Evolutionary conservation across 2,329 filamentous ascomycete genomes (phyloP).

Genomic region (Dactylellina cionopaga): DNA sequence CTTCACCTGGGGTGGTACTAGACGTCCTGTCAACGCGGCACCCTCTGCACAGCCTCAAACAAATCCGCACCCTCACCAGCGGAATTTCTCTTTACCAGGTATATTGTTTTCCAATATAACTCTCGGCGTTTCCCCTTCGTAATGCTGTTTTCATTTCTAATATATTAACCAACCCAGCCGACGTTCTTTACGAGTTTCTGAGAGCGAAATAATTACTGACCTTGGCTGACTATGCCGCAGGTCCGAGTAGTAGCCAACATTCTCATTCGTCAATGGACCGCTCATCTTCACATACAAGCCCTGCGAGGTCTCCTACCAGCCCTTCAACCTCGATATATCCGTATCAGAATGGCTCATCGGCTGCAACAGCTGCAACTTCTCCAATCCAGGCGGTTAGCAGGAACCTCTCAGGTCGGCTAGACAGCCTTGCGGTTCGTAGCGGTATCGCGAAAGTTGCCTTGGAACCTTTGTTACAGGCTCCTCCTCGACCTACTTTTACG

Average conservation of each 20-base stretch:
- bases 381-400: conserved; percentile 1
- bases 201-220: background rate
- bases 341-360: conserved; percentile 7
- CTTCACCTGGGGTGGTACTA: conserved; percentile 25
- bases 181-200: conserved; percentile 1
- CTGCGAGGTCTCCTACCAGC: conserved; percentile 8
- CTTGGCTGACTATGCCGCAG: conserved; percentile 3
- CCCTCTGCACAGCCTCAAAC: conserved; percentile 41
- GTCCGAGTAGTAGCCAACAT: conserved; percentile 5
- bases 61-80: conserved; percentile 19
- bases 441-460: conserved; percentile 22
- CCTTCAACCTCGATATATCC: conserved; percentile 6
- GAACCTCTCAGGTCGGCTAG: conserved; percentile 5
- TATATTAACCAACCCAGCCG: background rate
- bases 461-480: conserved; percentile 32
- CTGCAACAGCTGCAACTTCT: conserved; percentile 5
- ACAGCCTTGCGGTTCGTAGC: conserved; percentile 32
- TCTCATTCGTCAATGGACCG: conserved; percentile 24
- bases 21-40: conserved; percentile 51
- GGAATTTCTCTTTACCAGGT: conserved; percentile 48
- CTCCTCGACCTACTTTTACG: conserved; percentile 24
- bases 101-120: background rate
- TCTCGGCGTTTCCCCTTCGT: background rate
- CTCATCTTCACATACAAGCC: conserved; percentile 19
- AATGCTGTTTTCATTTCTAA: background rate